Evolutionary conservation across 225 moss, liverwort and hornwort genomes (phyloP), one percentile per base, ranked within the genome.

Genomic region (Neckera pumila): DNA sequence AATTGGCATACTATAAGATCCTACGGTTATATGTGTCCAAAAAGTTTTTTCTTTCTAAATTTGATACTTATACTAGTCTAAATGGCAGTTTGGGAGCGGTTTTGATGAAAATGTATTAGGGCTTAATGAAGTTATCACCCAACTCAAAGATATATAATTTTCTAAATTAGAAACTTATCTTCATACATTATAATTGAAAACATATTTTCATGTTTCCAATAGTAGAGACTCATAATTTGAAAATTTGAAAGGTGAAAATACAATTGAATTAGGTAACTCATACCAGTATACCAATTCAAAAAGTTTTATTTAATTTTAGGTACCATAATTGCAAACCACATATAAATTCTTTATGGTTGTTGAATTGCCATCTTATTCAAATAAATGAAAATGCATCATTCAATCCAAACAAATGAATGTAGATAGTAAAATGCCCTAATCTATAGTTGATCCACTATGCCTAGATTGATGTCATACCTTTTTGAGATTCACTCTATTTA

Each of bases 271-370:
- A 72, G 43, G 2, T 17, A 72, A 43, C 1, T 28, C 10, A 43
- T 43, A 0, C 43, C 0, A 43, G 1, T 43, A 72, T 28, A 43
- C 2, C 2, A 43, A 16, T 6, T 72, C 1, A 43, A 3, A 72
- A 72, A 72, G 6, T 43, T 72, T 27, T 28, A 17, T 72, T 47
- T 47, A 47, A 47, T 47, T 72, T 43, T 6, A 45, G 28, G 11
- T 10, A 45, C 17, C 17, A 45, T 11, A 3, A 17, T 45, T 45
- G 17, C 30, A 1, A 10, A 45, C 10, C 17, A 45, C 17, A 73
- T 30, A 45, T 6, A 45, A 45, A 45, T 17, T 17, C 6, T 30
- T 6, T 3, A 73, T 30, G 0, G 14, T 30, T 45, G 3, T 9
- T 27, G 26, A 26, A 26, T 42, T 71, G 15, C 8, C 3, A 27